Conservation (phyloP, 768 basidiomycete genomes). For the Tylopilus sp. region DNA sequence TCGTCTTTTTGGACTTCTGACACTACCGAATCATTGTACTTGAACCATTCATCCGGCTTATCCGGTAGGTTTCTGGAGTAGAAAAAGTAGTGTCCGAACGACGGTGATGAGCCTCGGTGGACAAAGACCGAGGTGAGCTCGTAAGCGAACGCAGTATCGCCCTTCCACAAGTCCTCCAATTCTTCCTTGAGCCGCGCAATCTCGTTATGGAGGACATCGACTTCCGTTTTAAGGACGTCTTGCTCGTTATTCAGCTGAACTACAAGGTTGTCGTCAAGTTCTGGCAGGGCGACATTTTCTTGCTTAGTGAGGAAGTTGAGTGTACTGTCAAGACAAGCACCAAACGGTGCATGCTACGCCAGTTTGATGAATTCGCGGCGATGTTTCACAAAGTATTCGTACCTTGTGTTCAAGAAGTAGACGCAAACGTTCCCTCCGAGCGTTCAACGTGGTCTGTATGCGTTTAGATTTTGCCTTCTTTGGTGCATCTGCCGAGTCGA, state of each 20-base stretch:
- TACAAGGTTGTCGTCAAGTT: conserved; percentile 60
- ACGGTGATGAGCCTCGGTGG: conserved; percentile 84
- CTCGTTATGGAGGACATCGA: conserved; percentile 50
- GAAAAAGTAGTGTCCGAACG: conserved; percentile 95
- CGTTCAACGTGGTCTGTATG: conserved; percentile 63
- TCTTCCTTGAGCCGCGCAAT: conserved; percentile 58
- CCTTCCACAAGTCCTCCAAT: conserved; percentile 73
- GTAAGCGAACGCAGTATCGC: conserved; percentile 66
- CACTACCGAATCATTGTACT: conserved; percentile 93
- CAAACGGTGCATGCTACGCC: conserved; percentile 57
- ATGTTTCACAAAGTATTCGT: conserved; percentile 3
- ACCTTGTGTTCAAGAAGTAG: conserved; percentile 73
- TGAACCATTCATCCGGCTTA: conserved; percentile 85
- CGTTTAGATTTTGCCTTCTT: conserved; percentile 71
- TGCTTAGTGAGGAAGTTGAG: conserved; percentile 56
- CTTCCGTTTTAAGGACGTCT: conserved; percentile 48
- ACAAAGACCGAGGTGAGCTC: conserved; percentile 94
- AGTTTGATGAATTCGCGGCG: neutral
- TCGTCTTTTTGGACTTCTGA: conserved; percentile 73
- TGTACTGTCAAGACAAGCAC: conserved; percentile 52
- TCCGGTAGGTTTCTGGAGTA: conserved; percentile 86
- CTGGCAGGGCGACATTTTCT: conserved; percentile 40
- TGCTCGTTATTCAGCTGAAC: conserved; percentile 53
- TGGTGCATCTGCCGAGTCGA: conserved; percentile 66
- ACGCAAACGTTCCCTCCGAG: conserved; percentile 64